Evolutionary conservation across 805 yeast species (phyloP).

Genomic region (Sugiyamaella floridensis): DNA sequence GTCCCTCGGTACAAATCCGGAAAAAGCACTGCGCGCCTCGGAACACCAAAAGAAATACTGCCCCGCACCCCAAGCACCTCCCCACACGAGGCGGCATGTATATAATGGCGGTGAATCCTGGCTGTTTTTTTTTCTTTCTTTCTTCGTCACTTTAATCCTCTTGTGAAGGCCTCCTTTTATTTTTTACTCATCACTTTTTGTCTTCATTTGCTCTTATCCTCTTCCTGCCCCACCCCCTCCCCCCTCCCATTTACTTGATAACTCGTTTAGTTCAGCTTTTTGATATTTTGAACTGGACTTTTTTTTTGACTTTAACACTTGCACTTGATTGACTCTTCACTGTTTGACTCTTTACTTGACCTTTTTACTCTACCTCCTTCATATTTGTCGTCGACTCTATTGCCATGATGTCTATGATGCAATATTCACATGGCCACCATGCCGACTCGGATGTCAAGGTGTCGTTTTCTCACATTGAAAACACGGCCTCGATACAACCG

Average conservation of each 20-base stretch:
- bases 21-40: background rate
- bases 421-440: background rate
- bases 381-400: background rate
- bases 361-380: background rate
- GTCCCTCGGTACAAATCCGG: background rate
- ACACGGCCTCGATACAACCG: slow-evolving; percentile 2
- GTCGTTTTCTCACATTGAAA: slow-evolving; percentile 8
- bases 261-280: background rate
- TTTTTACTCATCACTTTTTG: background rate
- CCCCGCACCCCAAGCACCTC: background rate
- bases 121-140: too few relatives aligned
- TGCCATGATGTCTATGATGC: slow-evolving; percentile 2
- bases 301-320: too few relatives aligned
- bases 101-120: too few relatives aligned
- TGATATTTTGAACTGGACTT: too few relatives aligned
- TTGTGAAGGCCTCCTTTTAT: too few relatives aligned
- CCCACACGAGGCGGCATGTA: background rate
- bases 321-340: background rate
- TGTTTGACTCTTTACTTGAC: background rate
- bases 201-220: background rate
- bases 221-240: background rate
- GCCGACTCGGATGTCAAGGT: slow-evolving; percentile 2
- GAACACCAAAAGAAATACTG: background rate
- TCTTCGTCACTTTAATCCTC: too few relatives aligned
- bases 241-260: background rate